Evolutionary conservation across 495 filamentous ascomycete genomes (phyloP).

Genomic region (Aspergillus carlsbadensis): DNA sequence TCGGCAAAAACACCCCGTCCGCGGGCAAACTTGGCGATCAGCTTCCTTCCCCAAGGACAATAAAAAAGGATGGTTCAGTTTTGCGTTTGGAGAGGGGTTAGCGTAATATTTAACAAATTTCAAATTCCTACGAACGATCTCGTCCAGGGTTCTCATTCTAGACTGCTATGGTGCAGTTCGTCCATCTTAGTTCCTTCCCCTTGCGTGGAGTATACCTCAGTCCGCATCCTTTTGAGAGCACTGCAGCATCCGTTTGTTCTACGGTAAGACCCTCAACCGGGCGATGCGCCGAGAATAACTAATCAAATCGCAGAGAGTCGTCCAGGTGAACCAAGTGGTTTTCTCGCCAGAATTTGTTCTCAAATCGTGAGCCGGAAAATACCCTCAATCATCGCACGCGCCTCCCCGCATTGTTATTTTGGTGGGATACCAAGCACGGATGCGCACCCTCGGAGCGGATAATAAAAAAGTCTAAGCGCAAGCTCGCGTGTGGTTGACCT

Average conservation of each 20-base stretch:
- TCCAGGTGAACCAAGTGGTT: too few species aligned
- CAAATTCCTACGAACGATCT: neutral
- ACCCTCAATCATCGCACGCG: neutral
- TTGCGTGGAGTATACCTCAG: neutral
- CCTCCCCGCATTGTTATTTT: constrained; percentile 1
- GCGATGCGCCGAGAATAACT: neutral
- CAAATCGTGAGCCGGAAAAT: neutral
- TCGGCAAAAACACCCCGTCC: constrained; percentile 20
- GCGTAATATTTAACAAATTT: neutral
- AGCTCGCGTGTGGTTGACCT: constrained; percentile 1
- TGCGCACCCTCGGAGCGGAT: neutral
- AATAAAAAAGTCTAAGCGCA: neutral
- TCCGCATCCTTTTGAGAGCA: neutral
- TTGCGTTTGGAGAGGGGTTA: neutral
- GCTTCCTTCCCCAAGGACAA: neutral
- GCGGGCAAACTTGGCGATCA: constrained; percentile 21
- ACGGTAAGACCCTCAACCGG: neutral
- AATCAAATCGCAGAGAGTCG: too few species aligned
- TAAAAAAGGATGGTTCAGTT: neutral
- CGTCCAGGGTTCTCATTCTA: neutral
- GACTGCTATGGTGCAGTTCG: neutral
- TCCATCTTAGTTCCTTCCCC: neutral
- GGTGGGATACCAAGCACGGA: neutral
- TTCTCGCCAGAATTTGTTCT: neutral
- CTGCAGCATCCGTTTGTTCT: neutral